Conservation (phyloP, 805 yeast genomes). For the Wickerhamiella dianesei region DNA sequence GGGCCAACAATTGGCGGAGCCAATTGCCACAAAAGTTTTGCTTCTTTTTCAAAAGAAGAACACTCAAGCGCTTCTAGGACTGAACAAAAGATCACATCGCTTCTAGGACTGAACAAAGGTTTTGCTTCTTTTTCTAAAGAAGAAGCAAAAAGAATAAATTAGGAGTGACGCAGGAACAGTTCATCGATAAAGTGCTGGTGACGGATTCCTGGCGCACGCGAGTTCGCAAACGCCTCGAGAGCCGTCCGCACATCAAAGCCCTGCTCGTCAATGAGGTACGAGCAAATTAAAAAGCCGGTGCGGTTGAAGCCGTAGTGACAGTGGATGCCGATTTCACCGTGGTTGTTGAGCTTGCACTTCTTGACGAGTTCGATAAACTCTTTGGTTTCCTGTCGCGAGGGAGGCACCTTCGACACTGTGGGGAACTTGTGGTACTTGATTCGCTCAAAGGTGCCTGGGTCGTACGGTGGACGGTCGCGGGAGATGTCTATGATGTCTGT, state of each 20-base stretch:
- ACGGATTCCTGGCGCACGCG: constrained; percentile 59
- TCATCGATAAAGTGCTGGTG: constrained; percentile 70
- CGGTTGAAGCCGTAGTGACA: constrained; percentile 76
- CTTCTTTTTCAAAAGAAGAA: too few species aligned
- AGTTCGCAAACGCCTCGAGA: constrained; percentile 39
- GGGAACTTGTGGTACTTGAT: constrained; percentile 58
- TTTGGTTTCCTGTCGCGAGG: constrained; percentile 45
- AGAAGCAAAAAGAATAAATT: background rate
- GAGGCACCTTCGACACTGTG: constrained; percentile 66
- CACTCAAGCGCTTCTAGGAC: too few species aligned
- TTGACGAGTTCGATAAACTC: constrained; percentile 35
- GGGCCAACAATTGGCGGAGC: too few species aligned
- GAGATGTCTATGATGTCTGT: constrained; percentile 57
- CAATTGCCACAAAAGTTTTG: too few species aligned
- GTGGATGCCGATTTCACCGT: constrained; percentile 45
- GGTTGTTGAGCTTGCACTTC: constrained; percentile 28
- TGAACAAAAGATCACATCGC: too few species aligned
- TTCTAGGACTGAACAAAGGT: too few species aligned
- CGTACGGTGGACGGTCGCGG: constrained; percentile 50
- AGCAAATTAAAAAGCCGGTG: constrained; percentile 60
- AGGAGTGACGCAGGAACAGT: constrained; percentile 45
- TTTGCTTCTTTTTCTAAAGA: background rate
- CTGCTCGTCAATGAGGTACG: constrained; percentile 47
- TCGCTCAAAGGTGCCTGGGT: constrained; percentile 39
- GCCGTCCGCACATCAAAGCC: constrained; percentile 54